Conservation (phyloP, 139 green algal genomes). For the Chlorella sp. region DNA sequence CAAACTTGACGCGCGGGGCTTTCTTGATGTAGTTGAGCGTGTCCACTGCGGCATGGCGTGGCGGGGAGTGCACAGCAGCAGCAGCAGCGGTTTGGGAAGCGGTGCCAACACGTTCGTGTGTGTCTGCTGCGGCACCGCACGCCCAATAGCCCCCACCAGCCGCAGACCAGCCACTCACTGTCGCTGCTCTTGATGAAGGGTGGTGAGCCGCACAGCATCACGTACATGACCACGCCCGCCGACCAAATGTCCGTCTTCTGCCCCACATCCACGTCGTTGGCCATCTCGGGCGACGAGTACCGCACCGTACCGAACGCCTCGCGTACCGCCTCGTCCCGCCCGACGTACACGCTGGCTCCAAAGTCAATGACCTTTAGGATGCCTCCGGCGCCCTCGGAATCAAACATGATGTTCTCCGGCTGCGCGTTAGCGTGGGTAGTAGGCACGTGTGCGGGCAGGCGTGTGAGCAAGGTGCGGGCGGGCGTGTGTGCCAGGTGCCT, state of each 20-base stretch:
- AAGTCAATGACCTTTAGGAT: slow-evolving; percentile 51
- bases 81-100: too few relatives aligned
- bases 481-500: not conserved
- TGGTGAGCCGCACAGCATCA: slow-evolving; percentile 35
- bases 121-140: too few relatives aligned
- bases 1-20: slow-evolving; percentile 36
- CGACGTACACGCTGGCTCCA: slow-evolving; percentile 21
- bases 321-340: slow-evolving; percentile 21
- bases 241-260: slow-evolving; percentile 57
- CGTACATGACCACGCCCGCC: slow-evolving; percentile 45
- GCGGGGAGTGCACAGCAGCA: not conserved
- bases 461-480: too few relatives aligned
- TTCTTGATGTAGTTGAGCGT: slow-evolving; percentile 43
- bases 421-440: slow-evolving; percentile 17
- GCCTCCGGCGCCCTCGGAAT: slow-evolving; percentile 30
- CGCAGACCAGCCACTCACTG: too few relatives aligned
- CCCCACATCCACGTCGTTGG: slow-evolving; percentile 38
- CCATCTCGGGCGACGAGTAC: slow-evolving; percentile 61
- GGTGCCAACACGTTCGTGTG: not conserved
- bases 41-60: slow-evolving; percentile 16
- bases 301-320: slow-evolving; percentile 53
- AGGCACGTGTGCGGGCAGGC: not conserved
- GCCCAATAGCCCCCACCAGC: too few relatives aligned
- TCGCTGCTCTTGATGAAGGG: slow-evolving; percentile 21
- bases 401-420: slow-evolving; percentile 91